These are phyloP conservation scores for Coffea humblotiana DNA, from an alignment of 305 asterid genomes.

Conservation along the genomic window DNA sequence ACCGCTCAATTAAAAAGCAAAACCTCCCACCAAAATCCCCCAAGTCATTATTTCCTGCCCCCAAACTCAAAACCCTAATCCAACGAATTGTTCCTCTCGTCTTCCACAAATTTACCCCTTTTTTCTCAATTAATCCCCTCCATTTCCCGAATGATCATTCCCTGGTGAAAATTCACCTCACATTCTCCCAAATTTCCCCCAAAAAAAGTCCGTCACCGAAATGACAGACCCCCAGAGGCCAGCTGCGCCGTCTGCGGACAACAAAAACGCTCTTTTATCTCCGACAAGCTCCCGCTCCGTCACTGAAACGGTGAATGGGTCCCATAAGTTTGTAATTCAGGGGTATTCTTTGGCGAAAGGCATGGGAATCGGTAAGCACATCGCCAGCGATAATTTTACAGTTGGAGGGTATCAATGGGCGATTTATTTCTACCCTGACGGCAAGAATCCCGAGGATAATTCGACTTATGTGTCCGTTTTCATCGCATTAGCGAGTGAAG, in stretches of 20 bases:
- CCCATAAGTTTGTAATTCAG: constrained; percentile 82
- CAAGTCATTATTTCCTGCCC: not conserved
- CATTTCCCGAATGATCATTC: not conserved
- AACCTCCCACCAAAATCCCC: not conserved
- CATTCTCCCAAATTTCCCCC: not conserved
- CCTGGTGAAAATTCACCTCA: constrained; percentile 4
- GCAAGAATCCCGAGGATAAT: constrained; percentile 90
- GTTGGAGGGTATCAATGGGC: constrained; percentile 97
- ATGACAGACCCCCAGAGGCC: constrained; percentile 20
- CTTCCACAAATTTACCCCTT: not conserved
- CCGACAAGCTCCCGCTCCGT: constrained; percentile 84
- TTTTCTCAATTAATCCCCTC: not conserved
- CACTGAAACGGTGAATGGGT: constrained; percentile 83
- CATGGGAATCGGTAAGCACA: constrained; percentile 90
- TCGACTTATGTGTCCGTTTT: constrained; percentile 83
- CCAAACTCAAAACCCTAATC: constrained; percentile 2
- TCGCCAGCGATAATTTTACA: constrained; percentile 88
- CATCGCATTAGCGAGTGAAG: constrained; percentile 91
- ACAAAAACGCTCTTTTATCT: constrained; percentile 35
- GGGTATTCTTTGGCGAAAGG: constrained; percentile 93
- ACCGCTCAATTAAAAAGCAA: not conserved
- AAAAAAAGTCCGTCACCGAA: too few relatives aligned
- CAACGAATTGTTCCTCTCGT: not conserved
- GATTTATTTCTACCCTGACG: constrained; percentile 94
- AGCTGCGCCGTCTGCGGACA: constrained; percentile 18